Percentiles rank a stretch among this genome's conserved stretches.
Conservation (phyloP, 2,329 filamentous ascomycete species). For the Alternaria tenuissima region DNA sequence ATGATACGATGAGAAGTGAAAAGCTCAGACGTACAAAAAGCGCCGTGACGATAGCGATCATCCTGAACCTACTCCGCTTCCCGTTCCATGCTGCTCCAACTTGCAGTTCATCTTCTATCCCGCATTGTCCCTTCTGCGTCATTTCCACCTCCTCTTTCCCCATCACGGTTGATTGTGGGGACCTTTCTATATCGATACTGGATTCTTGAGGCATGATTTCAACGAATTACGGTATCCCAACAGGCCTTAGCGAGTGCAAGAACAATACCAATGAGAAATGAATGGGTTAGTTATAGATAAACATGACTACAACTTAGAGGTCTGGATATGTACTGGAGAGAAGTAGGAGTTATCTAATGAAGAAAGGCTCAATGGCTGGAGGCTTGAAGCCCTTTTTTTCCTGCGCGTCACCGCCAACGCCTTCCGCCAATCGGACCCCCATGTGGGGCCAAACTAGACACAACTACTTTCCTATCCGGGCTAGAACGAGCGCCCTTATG, state of each 20-base stretch:
- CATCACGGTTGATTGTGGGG: neutral
- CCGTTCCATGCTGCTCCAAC: conserved; percentile 15
- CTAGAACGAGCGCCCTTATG: conserved; percentile 5
- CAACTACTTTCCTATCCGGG: neutral
- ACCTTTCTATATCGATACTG: neutral
- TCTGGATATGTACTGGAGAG: neutral
- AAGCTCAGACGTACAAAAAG: conserved; percentile 40
- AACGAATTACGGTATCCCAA: neutral
- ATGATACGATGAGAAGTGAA: neutral
- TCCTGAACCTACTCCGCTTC: conserved; percentile 35
- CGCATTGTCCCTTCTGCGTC: neutral
- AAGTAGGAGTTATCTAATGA: neutral
- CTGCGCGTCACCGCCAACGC: conserved; percentile 10
- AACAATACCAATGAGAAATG: neutral
- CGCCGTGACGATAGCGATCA: conserved; percentile 42
- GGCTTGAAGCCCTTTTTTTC: conserved; percentile 9
- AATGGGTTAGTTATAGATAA: neutral
- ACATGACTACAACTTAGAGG: neutral
- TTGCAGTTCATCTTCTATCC: neutral
- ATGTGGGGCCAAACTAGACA: conserved; percentile 3
- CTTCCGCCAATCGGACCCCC: neutral
- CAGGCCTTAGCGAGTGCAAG: neutral
- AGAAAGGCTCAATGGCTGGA: neutral
- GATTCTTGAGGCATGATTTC: neutral
- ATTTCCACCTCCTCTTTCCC: neutral